These are phyloP conservation scores for Acacia pycnantha DNA, from an alignment of 331 rosid genomes.

Conservation along the genomic window DNA sequence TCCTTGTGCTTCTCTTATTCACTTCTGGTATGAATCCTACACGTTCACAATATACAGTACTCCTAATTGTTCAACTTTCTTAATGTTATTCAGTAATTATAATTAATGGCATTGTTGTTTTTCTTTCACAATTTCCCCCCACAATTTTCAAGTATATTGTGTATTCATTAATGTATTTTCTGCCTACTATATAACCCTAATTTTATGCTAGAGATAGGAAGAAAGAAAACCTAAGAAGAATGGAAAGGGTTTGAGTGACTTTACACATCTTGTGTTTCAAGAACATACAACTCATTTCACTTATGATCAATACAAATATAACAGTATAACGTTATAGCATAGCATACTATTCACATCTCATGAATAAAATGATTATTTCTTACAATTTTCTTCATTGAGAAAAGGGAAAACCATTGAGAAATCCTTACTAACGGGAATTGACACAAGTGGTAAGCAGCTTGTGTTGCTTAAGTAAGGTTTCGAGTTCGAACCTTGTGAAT, in stretches of 20 bases:
- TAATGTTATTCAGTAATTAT: not conserved
- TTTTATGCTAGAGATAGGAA: not conserved
- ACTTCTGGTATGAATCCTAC: not conserved
- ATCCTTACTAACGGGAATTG: no score
- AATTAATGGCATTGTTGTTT: not conserved
- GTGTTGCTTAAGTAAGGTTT: no score
- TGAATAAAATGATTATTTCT: not conserved
- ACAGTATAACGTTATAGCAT: not conserved
- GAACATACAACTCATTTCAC: not conserved
- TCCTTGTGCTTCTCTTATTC: not conserved
- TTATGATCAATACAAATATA: no score
- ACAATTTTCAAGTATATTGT: not conserved
- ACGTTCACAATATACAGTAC: not conserved
- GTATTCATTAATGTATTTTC: not conserved
- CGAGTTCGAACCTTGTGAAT: no score
- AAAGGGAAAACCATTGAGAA: no score
- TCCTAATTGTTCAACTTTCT: not conserved
- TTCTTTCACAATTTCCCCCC: not conserved
- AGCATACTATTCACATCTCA: not conserved
- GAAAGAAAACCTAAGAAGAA: not conserved
- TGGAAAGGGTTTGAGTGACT: not conserved
- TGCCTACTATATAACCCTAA: not conserved
- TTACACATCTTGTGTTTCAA: not conserved
- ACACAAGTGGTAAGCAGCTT: no score
- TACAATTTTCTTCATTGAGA: not conserved